Conservation (phyloP, 73 alveolate species). For the Durusdinium trenchii region DNA sequence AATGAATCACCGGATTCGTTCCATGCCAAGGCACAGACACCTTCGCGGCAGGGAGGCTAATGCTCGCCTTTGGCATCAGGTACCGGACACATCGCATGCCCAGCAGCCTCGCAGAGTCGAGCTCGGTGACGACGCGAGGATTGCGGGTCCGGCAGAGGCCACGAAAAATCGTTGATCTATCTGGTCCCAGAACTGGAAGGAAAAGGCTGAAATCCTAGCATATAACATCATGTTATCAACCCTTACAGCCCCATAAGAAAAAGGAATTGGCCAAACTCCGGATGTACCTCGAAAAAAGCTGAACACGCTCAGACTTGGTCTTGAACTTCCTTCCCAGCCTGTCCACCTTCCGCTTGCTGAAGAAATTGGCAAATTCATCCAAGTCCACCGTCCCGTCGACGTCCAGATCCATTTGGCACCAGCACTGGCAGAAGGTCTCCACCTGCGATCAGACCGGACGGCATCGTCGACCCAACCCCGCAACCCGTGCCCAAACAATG, state of each 20-base stretch:
- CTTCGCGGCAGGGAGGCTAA: not conserved
- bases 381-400: conserved; percentile 41
- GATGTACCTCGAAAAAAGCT: not conserved
- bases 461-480: not conserved
- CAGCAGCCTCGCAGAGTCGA: conserved; percentile 75
- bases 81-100: conserved; percentile 95
- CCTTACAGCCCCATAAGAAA: not conserved
- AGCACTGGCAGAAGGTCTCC: conserved; percentile 80
- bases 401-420: conserved; percentile 90
- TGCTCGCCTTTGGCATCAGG: no score
- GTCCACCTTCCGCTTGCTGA: conserved; percentile 95
- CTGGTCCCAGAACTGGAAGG: no score
- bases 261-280: not conserved
- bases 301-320: no score
- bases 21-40: not conserved
- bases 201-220: no score
- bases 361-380: conserved; percentile 63
- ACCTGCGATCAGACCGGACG: not conserved
- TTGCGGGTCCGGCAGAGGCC: no score
- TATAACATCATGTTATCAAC: not conserved
- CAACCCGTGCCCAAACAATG: not conserved
- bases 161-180: no score
- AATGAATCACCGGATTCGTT: not conserved
- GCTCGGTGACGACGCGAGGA: no score
- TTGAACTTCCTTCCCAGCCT: not conserved